These are phyloP conservation scores for Zelonia costaricensis DNA, from an alignment of 208 protist species.

Conservation along the genomic window DNA sequence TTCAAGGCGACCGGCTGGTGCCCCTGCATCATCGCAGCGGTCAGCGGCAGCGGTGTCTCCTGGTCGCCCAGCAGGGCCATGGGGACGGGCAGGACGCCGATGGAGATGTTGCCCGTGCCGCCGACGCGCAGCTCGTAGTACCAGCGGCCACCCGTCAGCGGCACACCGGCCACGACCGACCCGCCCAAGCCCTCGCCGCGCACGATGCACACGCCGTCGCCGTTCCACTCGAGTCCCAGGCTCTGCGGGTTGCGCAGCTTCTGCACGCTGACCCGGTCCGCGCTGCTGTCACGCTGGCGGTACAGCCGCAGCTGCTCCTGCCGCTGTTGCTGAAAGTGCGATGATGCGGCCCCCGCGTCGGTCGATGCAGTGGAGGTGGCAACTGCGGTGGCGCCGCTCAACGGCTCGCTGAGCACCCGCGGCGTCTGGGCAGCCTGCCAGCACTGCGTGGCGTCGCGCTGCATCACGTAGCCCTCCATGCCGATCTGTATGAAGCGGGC, in stretches of 20 bases:
- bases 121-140: constrained; percentile 89
- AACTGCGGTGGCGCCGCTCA: not conserved
- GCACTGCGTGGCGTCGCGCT: constrained; percentile 67
- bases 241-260: constrained; percentile 54
- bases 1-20: constrained; percentile 72
- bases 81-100: constrained; percentile 70
- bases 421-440: constrained; percentile 18
- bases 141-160: constrained; percentile 75
- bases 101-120: constrained; percentile 55
- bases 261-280: constrained; percentile 63
- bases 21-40: constrained; percentile 15
- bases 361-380: constrained; percentile 1
- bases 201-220: constrained; percentile 64
- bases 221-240: constrained; percentile 73
- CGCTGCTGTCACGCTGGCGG: constrained; percentile 41
- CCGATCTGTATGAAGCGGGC: constrained; percentile 75
- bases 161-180: constrained; percentile 55
- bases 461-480: constrained; percentile 73
- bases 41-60: constrained; percentile 20
- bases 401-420: not conserved
- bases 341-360: constrained; percentile 26
- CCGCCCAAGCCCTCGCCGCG: constrained; percentile 45
- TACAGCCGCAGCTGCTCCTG: constrained; percentile 73
- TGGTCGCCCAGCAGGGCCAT: not conserved
- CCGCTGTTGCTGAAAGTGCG: constrained; percentile 58